Conservation (phyloP, 441 rosid species). For the Jatropha multifida region DNA sequence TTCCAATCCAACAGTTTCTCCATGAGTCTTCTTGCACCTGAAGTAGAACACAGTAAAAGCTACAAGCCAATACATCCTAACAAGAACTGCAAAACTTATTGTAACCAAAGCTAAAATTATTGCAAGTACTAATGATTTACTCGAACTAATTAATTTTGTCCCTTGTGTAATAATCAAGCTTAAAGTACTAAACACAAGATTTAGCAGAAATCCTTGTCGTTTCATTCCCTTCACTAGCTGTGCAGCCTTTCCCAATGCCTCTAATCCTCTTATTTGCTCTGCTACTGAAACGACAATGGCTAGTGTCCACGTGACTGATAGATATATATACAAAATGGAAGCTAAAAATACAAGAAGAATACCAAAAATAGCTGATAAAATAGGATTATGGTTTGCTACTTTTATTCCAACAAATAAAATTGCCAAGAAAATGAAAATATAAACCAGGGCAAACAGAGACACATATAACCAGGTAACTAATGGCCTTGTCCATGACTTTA, state of each 20-base stretch:
- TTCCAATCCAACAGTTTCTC: neutral
- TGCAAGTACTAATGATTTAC: neutral
- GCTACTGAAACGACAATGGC: conserved; percentile 48
- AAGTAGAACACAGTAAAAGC: neutral
- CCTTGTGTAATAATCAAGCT: conserved; percentile 7
- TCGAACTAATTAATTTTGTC: neutral
- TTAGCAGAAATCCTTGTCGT: conserved; percentile 39
- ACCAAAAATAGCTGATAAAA: conserved; percentile 16
- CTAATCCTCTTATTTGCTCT: conserved; percentile 52
- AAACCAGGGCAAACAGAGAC: conserved; percentile 32
- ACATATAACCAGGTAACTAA: conserved; percentile 38
- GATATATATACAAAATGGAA: conserved; percentile 24
- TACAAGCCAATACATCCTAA: neutral
- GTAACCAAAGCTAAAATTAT: neutral
- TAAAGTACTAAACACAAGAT: conserved; percentile 28
- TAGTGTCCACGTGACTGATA: conserved; percentile 41
- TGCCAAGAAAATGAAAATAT: conserved; percentile 18
- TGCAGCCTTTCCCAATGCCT: conserved; percentile 56
- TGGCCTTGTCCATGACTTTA: conserved; percentile 36
- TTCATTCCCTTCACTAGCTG: conserved; percentile 45
- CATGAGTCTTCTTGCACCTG: neutral
- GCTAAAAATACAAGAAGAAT: conserved; percentile 16
- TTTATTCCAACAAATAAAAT: conserved; percentile 19
- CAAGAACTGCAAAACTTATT: neutral
- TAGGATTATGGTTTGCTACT: neutral